Evolutionary conservation across 2,329 filamentous ascomycete genomes (phyloP), one percentile per base, ranked within the genome.

Genomic region (Paraphoma chrysanthemicola): DNA sequence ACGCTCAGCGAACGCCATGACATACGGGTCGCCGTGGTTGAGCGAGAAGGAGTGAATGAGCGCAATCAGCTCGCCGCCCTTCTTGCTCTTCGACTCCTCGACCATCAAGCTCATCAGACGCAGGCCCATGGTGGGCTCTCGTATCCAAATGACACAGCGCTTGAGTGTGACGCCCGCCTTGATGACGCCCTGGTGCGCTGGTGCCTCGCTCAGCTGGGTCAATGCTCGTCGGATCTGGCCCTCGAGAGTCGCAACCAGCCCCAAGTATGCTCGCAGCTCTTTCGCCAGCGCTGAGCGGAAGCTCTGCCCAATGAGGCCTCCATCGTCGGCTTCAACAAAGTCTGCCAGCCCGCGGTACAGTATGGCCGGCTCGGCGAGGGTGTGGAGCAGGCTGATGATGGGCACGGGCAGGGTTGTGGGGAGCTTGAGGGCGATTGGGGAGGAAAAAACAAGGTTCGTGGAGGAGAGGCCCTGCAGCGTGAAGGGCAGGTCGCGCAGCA

Each of bases 111-210:
- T 96, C 90, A 99, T 93, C 53, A 99, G 81, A 14, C 95, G 88
- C 65, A 99, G 79, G 0, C 93, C 95, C 89, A 98, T 96, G 1
- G 95, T 99, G 6, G 95, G 92, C 76, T 99, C 96, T 65, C 94
- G 87, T 8, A 93, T 98, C 96, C 96, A 99, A 23, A 99, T 90
- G 2, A 99, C 90, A 68, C 94, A 98, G 73, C 95, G 85, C 76
- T 98, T 98, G 48, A 99, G 81, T 0, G 95, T 99, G 12, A 99
- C 94, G 1, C 93, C 93, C 0, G 91, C 89, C 68, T 93, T 95
- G 6, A 92, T 90, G 51, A 96, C 87, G 1, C 90, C 89, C 44
- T 86, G 85, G 45, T 88, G 84, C 2, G 90, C 86, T 4, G 86
- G 85, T 1, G 82, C 80, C 49, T 90, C 87, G 61, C 91, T 87